Conservation (phyloP, 179 eudicot genomes). For the Heliamphora pulchella region DNA sequence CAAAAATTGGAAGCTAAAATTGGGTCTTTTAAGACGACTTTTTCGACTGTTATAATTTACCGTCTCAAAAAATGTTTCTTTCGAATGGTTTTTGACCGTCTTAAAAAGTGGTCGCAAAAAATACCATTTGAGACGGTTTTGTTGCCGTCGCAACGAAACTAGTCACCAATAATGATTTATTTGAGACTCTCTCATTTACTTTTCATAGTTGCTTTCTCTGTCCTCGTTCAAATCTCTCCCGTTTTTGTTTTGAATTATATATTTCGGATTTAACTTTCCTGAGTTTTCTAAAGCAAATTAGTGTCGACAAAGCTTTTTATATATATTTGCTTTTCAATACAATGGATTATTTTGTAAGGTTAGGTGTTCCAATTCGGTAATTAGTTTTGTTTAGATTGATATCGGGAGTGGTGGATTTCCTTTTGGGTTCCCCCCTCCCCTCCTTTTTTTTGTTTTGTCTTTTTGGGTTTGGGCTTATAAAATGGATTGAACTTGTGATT, state of each 20-base stretch:
- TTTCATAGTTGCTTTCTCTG: too few relatives aligned
- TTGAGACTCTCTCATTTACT: background rate
- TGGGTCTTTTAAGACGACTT: too few relatives aligned
- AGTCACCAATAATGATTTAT: too few relatives aligned
- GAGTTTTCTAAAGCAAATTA: background rate
- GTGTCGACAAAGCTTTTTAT: background rate
- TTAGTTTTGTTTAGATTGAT: background rate
- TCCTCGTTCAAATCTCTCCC: too few relatives aligned
- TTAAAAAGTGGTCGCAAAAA: too few relatives aligned
- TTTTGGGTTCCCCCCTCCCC: background rate
- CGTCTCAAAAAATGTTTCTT: too few relatives aligned
- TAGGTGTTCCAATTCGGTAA: background rate
- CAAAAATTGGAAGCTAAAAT: too few relatives aligned
- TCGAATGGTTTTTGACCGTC: too few relatives aligned
- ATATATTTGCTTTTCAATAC: background rate
- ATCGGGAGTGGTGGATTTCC: background rate
- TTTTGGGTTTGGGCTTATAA: background rate
- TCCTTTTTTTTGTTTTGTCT: background rate
- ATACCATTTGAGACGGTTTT: too few relatives aligned
- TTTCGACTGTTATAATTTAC: too few relatives aligned
- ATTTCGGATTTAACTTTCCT: background rate
- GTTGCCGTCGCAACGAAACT: too few relatives aligned
- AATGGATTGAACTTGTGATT: slow-evolving; percentile 1
- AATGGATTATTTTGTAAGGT: background rate
- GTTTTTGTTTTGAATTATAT: too few relatives aligned